Base-by-base conservation (phyloP, 306 rosid genomes). In the Rosa chinensis region DNA sequence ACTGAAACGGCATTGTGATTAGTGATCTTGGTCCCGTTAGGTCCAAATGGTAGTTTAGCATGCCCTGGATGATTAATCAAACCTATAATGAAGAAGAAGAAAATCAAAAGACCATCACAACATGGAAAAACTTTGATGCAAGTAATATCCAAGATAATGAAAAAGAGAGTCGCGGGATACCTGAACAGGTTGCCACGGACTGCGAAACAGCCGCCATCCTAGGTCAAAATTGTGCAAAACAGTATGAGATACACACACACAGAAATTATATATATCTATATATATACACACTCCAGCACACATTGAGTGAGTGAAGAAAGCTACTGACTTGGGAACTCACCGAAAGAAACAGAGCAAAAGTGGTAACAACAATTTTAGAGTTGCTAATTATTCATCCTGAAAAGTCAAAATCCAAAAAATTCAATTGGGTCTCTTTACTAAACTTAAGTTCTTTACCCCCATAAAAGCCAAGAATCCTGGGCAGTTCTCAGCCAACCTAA, bases 131-230 rank as follows among this genome's bases (percentile, higher is more conserved):
- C 3, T 17, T 52, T 21, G 7, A 28, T 4, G 3, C 28, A 76
- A 32, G 17, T 58, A 59, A 32, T 0, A 43, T 9, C 10, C 40
- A 47, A 56, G 17, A 61, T 28, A 39, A 25, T 4, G 32, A 47
- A 49, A 21, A 55, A 43, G 61, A 42, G 35, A 49, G 13, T 12
- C 14, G 10, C 32, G 1, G 25, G 17, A 17, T 72, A 81, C 87
- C 87, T 58, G 89, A 83, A 83, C 70, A 87, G 50, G 48, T 80
- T 53, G 69, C 85, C 71, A 79, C 80, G 11, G 79, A 48, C 14
- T 10, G 72, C 66, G 84, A 84, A 84, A 77, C 80, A 47, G 81
- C 72, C 35, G 20, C 77, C 97, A 89, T 92, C 79, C 80, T 69
- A 59, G 43, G 42, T 59, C 63, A 56, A n/a, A n/a, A 56, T 20